Evolutionary conservation across 805 yeast genomes (phyloP).

Genomic region (Trichomonascus vanleenenianus): DNA sequence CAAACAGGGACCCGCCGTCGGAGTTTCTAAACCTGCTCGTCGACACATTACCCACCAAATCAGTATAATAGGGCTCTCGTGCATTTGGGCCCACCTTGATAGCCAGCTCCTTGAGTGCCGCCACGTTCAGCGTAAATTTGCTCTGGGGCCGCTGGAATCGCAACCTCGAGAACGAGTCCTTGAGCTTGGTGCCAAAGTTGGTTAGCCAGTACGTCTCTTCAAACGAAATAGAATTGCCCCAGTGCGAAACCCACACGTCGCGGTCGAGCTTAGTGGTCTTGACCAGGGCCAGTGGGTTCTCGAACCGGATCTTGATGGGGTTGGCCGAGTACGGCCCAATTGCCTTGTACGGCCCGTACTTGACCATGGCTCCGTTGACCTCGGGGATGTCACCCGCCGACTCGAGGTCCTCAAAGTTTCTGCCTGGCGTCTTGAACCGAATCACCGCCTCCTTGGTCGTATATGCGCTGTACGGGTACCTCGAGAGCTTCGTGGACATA

Average conservation of each 20-base stretch:
- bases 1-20: constrained; percentile 35
- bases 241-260: constrained; percentile 83
- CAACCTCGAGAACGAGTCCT: constrained; percentile 57
- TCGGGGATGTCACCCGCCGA: constrained; percentile 28
- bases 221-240: constrained; percentile 62
- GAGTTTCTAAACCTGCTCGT: constrained; percentile 42
- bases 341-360: constrained; percentile 47
- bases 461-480: constrained; percentile 57
- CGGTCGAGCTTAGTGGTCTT: constrained; percentile 55
- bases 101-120: constrained; percentile 55
- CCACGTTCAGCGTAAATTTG: constrained; percentile 39
- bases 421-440: constrained; percentile 14
- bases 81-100: constrained; percentile 45
- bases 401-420: constrained; percentile 29
- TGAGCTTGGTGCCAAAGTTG: constrained; percentile 66
- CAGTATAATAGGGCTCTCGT: constrained; percentile 71
- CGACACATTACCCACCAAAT: constrained; percentile 88
- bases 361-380: constrained; percentile 27
- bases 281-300: constrained; percentile 57
- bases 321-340: constrained; percentile 40
- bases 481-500: constrained; percentile 45
- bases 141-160: constrained; percentile 58
- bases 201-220: constrained; percentile 81
- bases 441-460: constrained; percentile 32
- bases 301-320: constrained; percentile 52